Evolutionary conservation across 1,284 basidiomycete species (phyloP).

Genomic region (Clitocybe nebularis): DNA sequence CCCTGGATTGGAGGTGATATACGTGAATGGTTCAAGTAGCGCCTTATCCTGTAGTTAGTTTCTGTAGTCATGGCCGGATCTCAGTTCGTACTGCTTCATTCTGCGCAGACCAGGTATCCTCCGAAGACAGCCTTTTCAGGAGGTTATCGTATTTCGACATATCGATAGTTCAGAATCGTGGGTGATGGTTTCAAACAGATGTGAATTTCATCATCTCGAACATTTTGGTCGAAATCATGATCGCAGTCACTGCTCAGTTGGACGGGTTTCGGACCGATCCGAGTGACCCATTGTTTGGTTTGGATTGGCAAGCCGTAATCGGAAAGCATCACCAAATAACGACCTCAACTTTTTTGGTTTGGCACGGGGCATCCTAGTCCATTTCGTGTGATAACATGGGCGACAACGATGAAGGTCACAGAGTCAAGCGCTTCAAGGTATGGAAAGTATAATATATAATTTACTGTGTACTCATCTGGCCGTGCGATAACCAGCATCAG

Average conservation of each 20-base stretch:
- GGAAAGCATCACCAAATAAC: no score
- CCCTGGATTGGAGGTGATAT: constrained; percentile 83
- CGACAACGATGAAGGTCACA: constrained; percentile 1
- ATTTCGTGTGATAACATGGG: no score
- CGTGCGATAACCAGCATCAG: constrained; percentile 50
- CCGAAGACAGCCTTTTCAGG: constrained; percentile 1
- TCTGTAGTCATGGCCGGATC: background rate
- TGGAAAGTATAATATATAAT: background rate
- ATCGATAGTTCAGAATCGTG: no score
- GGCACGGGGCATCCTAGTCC: no score
- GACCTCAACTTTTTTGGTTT: no score
- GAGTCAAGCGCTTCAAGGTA: constrained; percentile 9
- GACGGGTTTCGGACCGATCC: no score
- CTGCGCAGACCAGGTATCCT: constrained; percentile 11
- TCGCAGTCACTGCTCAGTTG: no score
- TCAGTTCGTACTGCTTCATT: constrained; percentile 11
- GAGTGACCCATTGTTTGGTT: no score
- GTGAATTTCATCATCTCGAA: no score
- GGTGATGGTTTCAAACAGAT: no score
- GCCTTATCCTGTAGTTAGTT: constrained; percentile 28
- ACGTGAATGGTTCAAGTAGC: constrained; percentile 89
- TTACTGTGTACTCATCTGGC: background rate
- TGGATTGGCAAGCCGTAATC: no score
- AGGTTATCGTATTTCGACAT: constrained; percentile 12
- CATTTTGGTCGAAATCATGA: no score